These are phyloP conservation scores for Citrullus colocynthis DNA, from an alignment of 306 rosid species.

Conservation along the genomic window DNA sequence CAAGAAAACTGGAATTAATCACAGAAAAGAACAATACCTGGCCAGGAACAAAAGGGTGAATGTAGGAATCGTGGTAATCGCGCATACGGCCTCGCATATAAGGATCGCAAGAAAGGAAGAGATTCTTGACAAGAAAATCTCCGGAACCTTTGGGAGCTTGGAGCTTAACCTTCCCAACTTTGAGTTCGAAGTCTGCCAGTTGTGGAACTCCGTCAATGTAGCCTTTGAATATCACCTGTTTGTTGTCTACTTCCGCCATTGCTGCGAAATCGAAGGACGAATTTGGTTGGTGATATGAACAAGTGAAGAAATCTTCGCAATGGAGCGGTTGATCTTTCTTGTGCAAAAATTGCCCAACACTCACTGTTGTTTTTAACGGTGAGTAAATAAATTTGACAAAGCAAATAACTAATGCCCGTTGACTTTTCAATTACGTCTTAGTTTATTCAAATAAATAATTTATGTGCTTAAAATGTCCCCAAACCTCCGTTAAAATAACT, in stretches of 20 bases:
- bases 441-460: too few relatives aligned
- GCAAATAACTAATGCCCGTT: background rate
- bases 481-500: too few relatives aligned
- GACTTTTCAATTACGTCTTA: background rate
- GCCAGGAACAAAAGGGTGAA: conserved; percentile 32
- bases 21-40: conserved; percentile 14
- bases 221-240: conserved; percentile 32
- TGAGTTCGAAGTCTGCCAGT: conserved; percentile 30
- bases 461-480: too few relatives aligned
- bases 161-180: conserved; percentile 15
- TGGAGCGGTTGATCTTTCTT: background rate
- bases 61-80: conserved; percentile 25
- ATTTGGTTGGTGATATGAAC: background rate
- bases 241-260: conserved; percentile 22
- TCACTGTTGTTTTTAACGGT: too few relatives aligned
- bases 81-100: conserved; percentile 51
- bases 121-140: conserved; percentile 32
- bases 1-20: background rate
- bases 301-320: background rate
- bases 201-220: conserved; percentile 25
- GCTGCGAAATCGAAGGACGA: background rate
- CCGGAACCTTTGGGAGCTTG: conserved; percentile 24
- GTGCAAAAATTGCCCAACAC: background rate
- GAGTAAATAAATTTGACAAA: background rate
- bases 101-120: conserved; percentile 45